Base-by-base conservation (phyloP, 495 filamentous ascomycete genomes). In the Aspergillus saccharolyticus region DNA sequence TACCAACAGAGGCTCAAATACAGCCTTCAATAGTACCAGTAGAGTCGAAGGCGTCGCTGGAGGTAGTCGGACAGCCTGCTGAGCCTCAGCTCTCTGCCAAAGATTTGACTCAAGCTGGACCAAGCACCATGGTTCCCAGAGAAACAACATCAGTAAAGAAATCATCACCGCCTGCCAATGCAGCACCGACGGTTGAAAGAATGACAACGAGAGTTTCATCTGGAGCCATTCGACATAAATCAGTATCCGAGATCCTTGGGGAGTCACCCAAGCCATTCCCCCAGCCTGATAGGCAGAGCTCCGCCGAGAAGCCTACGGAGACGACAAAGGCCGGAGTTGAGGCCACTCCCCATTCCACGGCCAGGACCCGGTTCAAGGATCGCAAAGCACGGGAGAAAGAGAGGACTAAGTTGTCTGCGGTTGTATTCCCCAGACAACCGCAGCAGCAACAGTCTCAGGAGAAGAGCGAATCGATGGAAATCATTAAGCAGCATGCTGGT, bases 191-290 rank as follows among this genome's bases (percentile, higher is more conserved):
- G 15, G 71, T 77, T 19, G 82, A 82, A 64, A 75, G 79, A 53
- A 85, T 84, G 80, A 86, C 77, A 24, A 89, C 80, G 30, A 74
- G 80, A 63, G 81, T 85, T 52, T 85, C 79, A 24, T 88, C 85
- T 18, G 85, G 84, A 48, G 83, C 85, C 17, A 82, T 88, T 62
- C 78, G 81, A 28, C 85, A 89, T 51, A 90, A 88, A 63, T 87
- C 85, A 21, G 85, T 89, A 12, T 85, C 85, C 15, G 87, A 90
- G 60, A 88, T 89, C 21, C 70, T 90, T 10, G 82, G 84, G 19
- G 85, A 88, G 66, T 78, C 76, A 12, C 82, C 83, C 4, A 81
- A 78, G 56, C 64, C 73, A 9, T 66, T 70, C 6, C 55, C 66
- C 17, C 66, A 75, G 55, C 21, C 59, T 17, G 70, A 77, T 14